Conservation (phyloP, 148 eudicot species). For the Rhododendron kiyosumense region DNA sequence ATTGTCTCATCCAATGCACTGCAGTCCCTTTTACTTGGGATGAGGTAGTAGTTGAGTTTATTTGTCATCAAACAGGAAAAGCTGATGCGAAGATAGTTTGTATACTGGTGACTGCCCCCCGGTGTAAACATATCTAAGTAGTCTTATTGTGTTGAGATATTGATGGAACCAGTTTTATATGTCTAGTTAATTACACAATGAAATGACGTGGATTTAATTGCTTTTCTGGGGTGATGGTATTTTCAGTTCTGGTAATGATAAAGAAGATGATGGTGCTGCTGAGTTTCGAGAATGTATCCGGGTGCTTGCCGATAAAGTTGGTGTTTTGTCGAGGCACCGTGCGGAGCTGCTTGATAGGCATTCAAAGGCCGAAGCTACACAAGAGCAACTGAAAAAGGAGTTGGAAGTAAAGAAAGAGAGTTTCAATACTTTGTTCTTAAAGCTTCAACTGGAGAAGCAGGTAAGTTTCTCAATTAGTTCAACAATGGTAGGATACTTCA, state of each 20-base stretch:
- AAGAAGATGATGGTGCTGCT: slow-evolving; percentile 60
- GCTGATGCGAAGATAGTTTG: neutral
- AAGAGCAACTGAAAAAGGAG: slow-evolving; percentile 59
- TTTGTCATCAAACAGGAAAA: neutral
- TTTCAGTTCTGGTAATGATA: slow-evolving; percentile 54
- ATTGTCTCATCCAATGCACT: neutral
- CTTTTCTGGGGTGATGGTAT: neutral
- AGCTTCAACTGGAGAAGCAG: slow-evolving; percentile 95
- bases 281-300: slow-evolving; percentile 74
- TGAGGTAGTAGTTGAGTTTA: neutral
- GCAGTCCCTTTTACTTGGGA: neutral
- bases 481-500: neutral
- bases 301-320: slow-evolving; percentile 83
- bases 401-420: slow-evolving; percentile 81
- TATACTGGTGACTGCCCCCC: neutral
- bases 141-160: neutral
- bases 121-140: neutral
- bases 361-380: slow-evolving; percentile 60
- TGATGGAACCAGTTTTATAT: neutral
- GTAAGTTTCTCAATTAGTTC: slow-evolving; percentile 23
- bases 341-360: slow-evolving; percentile 78
- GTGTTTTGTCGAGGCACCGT: slow-evolving; percentile 66
- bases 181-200: neutral
- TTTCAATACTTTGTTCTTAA: slow-evolving; percentile 62
- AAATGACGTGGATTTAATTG: neutral